phyloP scores from a whole-genome alignment of 495 filamentous ascomycete species.

The Penicillium steckii region DNA sequence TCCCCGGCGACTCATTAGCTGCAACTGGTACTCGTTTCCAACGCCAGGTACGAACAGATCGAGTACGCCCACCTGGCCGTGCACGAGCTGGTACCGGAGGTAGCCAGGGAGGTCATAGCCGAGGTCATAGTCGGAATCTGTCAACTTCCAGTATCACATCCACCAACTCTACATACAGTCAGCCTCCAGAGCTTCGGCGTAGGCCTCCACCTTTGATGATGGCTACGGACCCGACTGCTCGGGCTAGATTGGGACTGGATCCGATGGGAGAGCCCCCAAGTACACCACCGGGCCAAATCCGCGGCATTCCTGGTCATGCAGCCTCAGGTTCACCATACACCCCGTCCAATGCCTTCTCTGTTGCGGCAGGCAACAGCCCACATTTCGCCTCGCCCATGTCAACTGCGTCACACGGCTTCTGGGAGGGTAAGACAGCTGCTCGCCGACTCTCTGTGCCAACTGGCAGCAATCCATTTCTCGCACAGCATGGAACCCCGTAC shows the following conservation, averaged over 20 bases:
- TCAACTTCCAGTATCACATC: slow-evolving; percentile 85
- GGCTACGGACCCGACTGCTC: slow-evolving; percentile 62
- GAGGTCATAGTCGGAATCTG: slow-evolving; percentile 80
- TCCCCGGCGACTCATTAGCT: slow-evolving; percentile 87
- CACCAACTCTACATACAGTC: slow-evolving; percentile 67
- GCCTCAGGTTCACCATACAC: slow-evolving; percentile 64
- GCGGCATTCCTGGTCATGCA: slow-evolving; percentile 49
- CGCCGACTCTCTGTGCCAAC: slow-evolving; percentile 82
- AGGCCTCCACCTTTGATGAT: slow-evolving; percentile 83
- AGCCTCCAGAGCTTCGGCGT: slow-evolving; percentile 59
- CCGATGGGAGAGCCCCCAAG: slow-evolving; percentile 48
- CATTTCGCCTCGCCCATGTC: slow-evolving; percentile 72
- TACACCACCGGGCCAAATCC: slow-evolving; percentile 47
- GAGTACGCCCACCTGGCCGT: slow-evolving; percentile 71
- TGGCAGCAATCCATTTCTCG: slow-evolving; percentile 70
- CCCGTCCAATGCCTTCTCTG: slow-evolving; percentile 63
- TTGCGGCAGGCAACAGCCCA: slow-evolving; percentile 65
- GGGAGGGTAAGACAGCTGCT: slow-evolving; percentile 66
- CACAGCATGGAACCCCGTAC: slow-evolving; percentile 54
- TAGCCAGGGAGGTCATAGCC: slow-evolving; percentile 61
- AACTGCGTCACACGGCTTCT: slow-evolving; percentile 64
- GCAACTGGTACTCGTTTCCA: slow-evolving; percentile 93
- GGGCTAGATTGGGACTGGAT: slow-evolving; percentile 63
- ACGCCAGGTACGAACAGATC: slow-evolving; percentile 83
- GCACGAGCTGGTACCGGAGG: slow-evolving; percentile 73